Percentiles rank a stretch among this genome's conserved stretches.
Evolutionary conservation across 116 monocot species (phyloP).

Genomic region (Dioscorea cayenensis): DNA sequence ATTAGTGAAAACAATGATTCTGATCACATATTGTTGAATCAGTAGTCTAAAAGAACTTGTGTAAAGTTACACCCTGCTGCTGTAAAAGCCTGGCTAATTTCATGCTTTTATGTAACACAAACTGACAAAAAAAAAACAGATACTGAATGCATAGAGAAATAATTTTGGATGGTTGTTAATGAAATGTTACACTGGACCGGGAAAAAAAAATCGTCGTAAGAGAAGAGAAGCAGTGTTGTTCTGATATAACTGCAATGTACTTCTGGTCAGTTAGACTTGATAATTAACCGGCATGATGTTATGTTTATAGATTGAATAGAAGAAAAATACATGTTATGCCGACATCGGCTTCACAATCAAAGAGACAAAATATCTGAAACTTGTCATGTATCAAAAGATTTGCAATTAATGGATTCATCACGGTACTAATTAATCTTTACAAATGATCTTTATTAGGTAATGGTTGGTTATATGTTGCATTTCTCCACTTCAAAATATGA

Average conservation of each 20-base stretch:
- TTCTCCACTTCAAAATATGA: no score
- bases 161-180: not conserved
- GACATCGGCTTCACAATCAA: not conserved
- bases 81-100: not conserved
- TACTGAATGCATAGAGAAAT: not conserved
- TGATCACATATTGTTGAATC: no score
- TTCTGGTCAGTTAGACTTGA: conserved; percentile 9
- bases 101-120: no score
- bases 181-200: conserved; percentile 9
- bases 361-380: no score
- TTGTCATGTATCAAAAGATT: no score
- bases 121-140: no score
- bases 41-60: no score
- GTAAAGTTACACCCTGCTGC: no score
- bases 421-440: no score
- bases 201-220: conserved; percentile 22
- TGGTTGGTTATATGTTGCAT: no score
- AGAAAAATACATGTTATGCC: not conserved
- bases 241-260: conserved; percentile 14
- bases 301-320: not conserved
- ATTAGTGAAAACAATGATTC: not conserved
- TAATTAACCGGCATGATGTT: not conserved
- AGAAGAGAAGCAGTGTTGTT: conserved; percentile 21
- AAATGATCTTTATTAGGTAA: no score
- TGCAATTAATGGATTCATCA: no score